Evolutionary conservation across 192 early-diverging fungal genomes (phyloP).

Genomic region (Coemansia javaensis): DNA sequence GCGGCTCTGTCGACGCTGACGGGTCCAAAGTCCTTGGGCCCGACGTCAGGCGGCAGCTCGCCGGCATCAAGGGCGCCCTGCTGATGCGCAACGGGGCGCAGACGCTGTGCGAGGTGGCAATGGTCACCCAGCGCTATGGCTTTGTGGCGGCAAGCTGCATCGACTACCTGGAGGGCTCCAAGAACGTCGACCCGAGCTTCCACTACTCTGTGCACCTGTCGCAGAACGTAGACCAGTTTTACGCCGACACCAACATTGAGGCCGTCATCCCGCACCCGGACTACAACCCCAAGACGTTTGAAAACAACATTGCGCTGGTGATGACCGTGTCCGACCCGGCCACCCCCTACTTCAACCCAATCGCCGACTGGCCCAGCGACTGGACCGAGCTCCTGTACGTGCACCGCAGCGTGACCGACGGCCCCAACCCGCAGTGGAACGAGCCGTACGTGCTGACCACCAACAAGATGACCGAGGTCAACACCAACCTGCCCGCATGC

Average conservation of each 20-base stretch:
- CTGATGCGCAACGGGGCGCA: slow-evolving; percentile 6
- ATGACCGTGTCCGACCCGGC: not conserved
- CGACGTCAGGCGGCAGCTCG: not conserved
- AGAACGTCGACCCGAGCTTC: not conserved
- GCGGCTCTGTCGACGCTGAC: too few relatives aligned
- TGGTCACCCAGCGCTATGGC: slow-evolving; percentile 6
- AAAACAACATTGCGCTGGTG: slow-evolving; percentile 32
- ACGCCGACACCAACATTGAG: not conserved
- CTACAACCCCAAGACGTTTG: slow-evolving; percentile 20
- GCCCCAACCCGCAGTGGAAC: not conserved
- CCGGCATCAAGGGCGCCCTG: slow-evolving; percentile 21
- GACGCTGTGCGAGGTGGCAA: slow-evolving; percentile 12
- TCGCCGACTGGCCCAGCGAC: slow-evolving; percentile 12
- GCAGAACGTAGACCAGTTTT: not conserved
- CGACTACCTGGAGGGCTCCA: slow-evolving; percentile 1
- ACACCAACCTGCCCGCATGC: not conserved
- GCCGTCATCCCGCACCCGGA: slow-evolving; percentile 9
- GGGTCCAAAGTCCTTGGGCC: not conserved
- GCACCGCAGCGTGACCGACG: slow-evolving; percentile 3
- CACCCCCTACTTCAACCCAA: slow-evolving; percentile 1
- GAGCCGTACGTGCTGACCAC: not conserved
- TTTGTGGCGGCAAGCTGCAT: slow-evolving; percentile 29
- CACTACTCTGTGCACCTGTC: slow-evolving; percentile 4
- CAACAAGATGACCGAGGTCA: not conserved
- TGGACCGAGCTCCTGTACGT: slow-evolving; percentile 7